Conservation (phyloP, 1,284 basidiomycete genomes). For the Moesziomyces aphidis region DNA sequence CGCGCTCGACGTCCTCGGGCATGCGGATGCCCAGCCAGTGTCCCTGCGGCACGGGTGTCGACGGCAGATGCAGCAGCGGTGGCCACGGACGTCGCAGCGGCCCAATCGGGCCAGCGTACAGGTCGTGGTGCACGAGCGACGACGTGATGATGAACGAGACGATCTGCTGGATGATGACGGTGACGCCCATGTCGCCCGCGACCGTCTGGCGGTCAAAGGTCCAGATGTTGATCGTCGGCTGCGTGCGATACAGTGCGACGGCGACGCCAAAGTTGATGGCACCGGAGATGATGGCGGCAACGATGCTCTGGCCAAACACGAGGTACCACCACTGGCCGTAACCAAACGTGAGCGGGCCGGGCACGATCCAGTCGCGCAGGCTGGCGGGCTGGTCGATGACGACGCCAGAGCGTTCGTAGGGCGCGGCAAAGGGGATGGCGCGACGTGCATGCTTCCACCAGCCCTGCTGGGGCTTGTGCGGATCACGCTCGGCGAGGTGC, state of each 20-base stretch:
- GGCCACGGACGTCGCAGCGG: conserved; percentile 60
- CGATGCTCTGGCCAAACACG: conserved; percentile 28
- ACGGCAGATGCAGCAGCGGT: conserved; percentile 57
- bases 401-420: conserved; percentile 40
- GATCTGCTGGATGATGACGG: conserved; percentile 62
- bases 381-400: conserved; percentile 37
- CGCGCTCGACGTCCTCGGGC: conserved; percentile 39
- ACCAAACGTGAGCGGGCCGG: conserved; percentile 41
- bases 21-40: conserved; percentile 48
- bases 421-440: conserved; percentile 46
- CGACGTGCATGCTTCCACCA: conserved; percentile 10
- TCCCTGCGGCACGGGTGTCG: conserved; percentile 43
- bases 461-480: conserved; percentile 14
- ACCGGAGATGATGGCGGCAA: conserved; percentile 50
- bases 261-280: conserved; percentile 65
- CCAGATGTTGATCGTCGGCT: conserved; percentile 54
- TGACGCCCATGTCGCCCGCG: conserved; percentile 66
- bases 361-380: conserved; percentile 36
- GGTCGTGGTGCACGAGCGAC: conserved; percentile 52
- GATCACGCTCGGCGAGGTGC: conserved; percentile 25
- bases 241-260: conserved; percentile 49
- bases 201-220: conserved; percentile 56
- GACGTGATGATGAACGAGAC: conserved; percentile 63
- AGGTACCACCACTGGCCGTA: conserved; percentile 48
- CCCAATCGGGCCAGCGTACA: conserved; percentile 51